Percentiles rank a stretch among this genome's conserved stretches.
Evolutionary conservation across 805 yeast species (phyloP).

Genomic region (Starmerella sp.): DNA sequence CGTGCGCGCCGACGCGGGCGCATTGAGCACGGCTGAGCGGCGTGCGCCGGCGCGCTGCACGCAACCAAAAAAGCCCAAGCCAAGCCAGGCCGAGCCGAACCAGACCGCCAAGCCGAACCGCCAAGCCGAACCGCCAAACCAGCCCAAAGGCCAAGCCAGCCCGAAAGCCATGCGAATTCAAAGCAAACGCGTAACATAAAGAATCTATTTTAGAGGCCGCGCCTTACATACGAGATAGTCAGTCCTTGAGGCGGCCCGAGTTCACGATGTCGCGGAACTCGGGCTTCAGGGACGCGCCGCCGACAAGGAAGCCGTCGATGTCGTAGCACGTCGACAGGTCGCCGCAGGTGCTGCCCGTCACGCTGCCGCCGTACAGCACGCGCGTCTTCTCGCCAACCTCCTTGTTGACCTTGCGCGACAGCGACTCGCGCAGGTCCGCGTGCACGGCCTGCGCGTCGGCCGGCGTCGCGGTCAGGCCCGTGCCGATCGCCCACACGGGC

Average conservation of each 20-base stretch:
- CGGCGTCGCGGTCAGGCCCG: constrained; percentile 98
- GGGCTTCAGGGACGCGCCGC: constrained; percentile 98
- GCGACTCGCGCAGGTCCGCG: constrained; percentile 72
- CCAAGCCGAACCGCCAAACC: no score
- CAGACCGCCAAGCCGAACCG: no score
- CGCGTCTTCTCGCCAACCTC: constrained; percentile 67
- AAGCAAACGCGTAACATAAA: no score
- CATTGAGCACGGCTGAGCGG: no score
- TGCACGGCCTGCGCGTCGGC: constrained; percentile 96
- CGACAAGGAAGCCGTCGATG: constrained; percentile 97
- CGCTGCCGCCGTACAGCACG: constrained; percentile 98
- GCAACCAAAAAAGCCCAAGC: no score
- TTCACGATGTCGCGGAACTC: constrained; percentile 93
- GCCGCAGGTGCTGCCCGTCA: constrained; percentile 83
- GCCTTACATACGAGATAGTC: not conserved
- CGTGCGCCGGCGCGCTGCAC: no score
- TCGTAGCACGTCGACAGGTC: constrained; percentile 86
- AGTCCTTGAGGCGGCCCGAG: not conserved
- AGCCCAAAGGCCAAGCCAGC: no score
- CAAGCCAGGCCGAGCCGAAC: no score
- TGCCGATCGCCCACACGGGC: constrained; percentile 99
- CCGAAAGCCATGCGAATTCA: no score
- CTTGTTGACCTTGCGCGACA: constrained; percentile 63
- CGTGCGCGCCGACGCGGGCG: no score
- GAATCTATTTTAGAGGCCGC: no score